Evolutionary conservation across 2,329 filamentous ascomycete species (phyloP).

Genomic region (Aureobasidium mangrovei): DNA sequence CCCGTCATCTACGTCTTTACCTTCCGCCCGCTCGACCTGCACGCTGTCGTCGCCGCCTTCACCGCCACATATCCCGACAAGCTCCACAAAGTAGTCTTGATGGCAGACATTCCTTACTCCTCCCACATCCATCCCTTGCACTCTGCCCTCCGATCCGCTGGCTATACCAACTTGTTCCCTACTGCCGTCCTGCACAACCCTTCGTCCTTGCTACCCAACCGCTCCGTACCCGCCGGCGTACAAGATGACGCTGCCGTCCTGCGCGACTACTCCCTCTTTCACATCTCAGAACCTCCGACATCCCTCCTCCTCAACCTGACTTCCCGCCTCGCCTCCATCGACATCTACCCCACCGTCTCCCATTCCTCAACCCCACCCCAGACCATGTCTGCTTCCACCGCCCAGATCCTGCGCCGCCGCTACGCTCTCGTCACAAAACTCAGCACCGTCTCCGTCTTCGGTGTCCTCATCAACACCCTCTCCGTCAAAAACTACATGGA

Average conservation of each 20-base stretch:
- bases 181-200: slow-evolving; percentile 72
- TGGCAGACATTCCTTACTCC: slow-evolving; percentile 84
- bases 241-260: slow-evolving; percentile 42
- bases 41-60: slow-evolving; percentile 53
- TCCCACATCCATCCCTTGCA: slow-evolving; percentile 59
- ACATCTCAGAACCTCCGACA: slow-evolving; percentile 71
- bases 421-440: slow-evolving; percentile 81
- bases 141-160: slow-evolving; percentile 45
- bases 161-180: slow-evolving; percentile 62
- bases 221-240: slow-evolving; percentile 52
- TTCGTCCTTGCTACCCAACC: slow-evolving; percentile 73
- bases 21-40: slow-evolving; percentile 56
- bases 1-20: slow-evolving; percentile 92
- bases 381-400: slow-evolving; percentile 41
- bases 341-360: slow-evolving; percentile 60
- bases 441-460: slow-evolving; percentile 73
- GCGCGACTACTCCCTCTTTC: slow-evolving; percentile 66
- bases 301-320: slow-evolving; percentile 80
- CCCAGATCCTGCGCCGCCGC: slow-evolving; percentile 64
- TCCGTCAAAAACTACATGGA: slow-evolving; percentile 83
- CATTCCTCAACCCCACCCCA: slow-evolving; percentile 18
- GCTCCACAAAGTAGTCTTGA: slow-evolving; percentile 60
- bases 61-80: slow-evolving; percentile 58
- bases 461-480: slow-evolving; percentile 91
- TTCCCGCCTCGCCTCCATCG: slow-evolving; percentile 67